A percentile compares a stretch with the other conserved stretches of the same genome.
These are phyloP conservation scores for Schoenoplectus triqueter DNA, from an alignment of 202 grass and related monocot genomes.

Conservation along the genomic window DNA sequence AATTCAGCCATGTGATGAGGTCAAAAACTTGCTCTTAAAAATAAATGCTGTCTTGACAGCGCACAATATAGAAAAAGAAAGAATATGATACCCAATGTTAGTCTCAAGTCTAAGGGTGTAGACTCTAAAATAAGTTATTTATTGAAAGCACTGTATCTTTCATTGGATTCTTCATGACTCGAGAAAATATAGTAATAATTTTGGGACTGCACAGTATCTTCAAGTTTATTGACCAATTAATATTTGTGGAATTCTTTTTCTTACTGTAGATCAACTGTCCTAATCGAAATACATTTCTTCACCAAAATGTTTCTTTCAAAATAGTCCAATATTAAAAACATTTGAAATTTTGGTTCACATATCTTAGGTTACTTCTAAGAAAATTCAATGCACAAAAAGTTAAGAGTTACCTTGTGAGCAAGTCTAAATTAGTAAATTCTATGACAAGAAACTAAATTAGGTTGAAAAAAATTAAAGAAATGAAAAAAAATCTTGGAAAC, in stretches of 20 bases:
- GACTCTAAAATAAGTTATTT: background rate
- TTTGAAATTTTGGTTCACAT: constrained; percentile 15
- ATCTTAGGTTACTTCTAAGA: background rate
- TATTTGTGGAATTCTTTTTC: constrained; percentile 4
- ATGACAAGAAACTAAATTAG: background rate
- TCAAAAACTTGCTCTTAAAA: constrained; percentile 37
- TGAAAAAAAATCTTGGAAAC: background rate
- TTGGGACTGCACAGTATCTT: background rate
- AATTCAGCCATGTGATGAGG: constrained; percentile 34
- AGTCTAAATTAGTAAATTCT: background rate
- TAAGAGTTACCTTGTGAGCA: no score
- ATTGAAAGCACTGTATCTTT: constrained; percentile 27
- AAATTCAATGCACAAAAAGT: background rate
- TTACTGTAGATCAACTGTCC: constrained; percentile 30
- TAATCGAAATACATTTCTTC: background rate
- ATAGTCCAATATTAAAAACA: background rate
- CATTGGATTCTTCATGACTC: constrained; percentile 35
- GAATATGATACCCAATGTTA: constrained; percentile 22
- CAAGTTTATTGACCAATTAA: constrained; percentile 4
- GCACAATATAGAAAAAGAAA: background rate
- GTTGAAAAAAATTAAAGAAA: background rate
- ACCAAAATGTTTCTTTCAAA: background rate
- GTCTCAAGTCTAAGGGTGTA: background rate
- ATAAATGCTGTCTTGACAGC: constrained; percentile 32
- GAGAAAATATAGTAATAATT: constrained; percentile 17